A percentile compares a stretch with the other conserved stretches of the same genome.
Evolutionary conservation across 2,329 filamentous ascomycete species (phyloP).

Genomic region (Trichophyton equinum): DNA sequence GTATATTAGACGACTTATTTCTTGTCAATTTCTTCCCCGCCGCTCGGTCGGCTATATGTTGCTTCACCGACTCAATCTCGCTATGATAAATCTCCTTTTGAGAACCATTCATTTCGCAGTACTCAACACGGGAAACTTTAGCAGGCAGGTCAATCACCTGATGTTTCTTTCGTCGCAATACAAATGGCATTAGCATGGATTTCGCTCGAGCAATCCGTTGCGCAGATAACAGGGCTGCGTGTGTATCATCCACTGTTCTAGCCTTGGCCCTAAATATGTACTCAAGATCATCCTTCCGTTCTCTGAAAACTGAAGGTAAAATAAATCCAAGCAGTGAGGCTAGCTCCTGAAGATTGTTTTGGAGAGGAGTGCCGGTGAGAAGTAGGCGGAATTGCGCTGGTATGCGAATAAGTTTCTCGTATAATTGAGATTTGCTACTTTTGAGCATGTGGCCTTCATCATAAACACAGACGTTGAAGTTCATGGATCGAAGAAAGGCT

Average conservation of each 20-base stretch:
- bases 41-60: constrained; percentile 48
- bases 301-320: constrained; percentile 69
- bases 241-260: constrained; percentile 57
- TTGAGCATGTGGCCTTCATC: constrained; percentile 93
- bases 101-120: constrained; percentile 61
- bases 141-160: constrained; percentile 78
- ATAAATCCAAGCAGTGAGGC: constrained; percentile 88
- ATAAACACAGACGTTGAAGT: constrained; percentile 56
- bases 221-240: constrained; percentile 72
- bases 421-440: constrained; percentile 71
- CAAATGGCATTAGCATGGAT: constrained; percentile 89
- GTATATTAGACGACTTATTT: constrained; percentile 49
- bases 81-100: constrained; percentile 64
- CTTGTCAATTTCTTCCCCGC: constrained; percentile 42
- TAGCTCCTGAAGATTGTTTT: constrained; percentile 92
- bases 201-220: constrained; percentile 78
- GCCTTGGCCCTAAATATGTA: constrained; percentile 88
- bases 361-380: constrained; percentile 80
- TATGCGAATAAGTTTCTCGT: constrained; percentile 66
- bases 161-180: constrained; percentile 82
- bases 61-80: constrained; percentile 50
- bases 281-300: constrained; percentile 64
- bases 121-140: constrained; percentile 66
- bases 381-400: constrained; percentile 72
- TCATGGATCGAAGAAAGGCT: constrained; percentile 48